Evolutionary conservation across 2,329 filamentous ascomycete genomes (phyloP), one percentile per base, ranked within the genome.

Genomic region (Fusarium odoratissimum): DNA sequence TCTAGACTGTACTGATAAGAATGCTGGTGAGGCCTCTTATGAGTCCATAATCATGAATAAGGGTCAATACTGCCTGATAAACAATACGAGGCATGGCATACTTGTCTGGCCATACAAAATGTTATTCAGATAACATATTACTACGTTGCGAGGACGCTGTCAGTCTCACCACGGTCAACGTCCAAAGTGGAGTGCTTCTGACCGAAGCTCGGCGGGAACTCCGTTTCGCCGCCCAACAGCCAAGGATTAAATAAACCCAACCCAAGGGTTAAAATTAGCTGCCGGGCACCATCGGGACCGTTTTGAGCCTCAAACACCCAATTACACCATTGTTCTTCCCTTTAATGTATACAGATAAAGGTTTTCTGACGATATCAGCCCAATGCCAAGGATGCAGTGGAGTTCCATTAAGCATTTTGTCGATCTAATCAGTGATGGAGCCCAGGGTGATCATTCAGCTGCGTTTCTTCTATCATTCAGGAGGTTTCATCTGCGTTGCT

Each of bases 161-260:
- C 54, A 33, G 40, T 46, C 38, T 64, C 23, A 58, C 57, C 67
- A 48, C 40, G 38, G 52, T 58, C 41, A 64, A 51, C 38, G 33
- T 56, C 7, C 12, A 59, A 25, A 57, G 71, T 73, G 67, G 71
- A 31, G 49, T 64, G 42, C 17, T 46, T n/a, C 44, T 19, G 60
- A 70, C 38, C 66, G 46, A 54, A 56, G 35, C 37, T 66, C 67
- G 56, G 63, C 71, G 55, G 67, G 19, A 52, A 64, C 58, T 61
- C 63, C 56, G 63, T 62, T 65, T 72, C 67, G 71, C 63, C 71
- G 67, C 71, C 71, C 70, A 73, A 73, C 33, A 9, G 14, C 35
- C 58, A 62, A 58, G 61, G 61, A 37, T 35, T 23, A 42, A 52
- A 23, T 14, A 41, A 37, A 56, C 70, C 71, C 60, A 74, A 74